Base-by-base conservation (phyloP, 208 protist genomes). In the Novymonas esmeraldas region DNA sequence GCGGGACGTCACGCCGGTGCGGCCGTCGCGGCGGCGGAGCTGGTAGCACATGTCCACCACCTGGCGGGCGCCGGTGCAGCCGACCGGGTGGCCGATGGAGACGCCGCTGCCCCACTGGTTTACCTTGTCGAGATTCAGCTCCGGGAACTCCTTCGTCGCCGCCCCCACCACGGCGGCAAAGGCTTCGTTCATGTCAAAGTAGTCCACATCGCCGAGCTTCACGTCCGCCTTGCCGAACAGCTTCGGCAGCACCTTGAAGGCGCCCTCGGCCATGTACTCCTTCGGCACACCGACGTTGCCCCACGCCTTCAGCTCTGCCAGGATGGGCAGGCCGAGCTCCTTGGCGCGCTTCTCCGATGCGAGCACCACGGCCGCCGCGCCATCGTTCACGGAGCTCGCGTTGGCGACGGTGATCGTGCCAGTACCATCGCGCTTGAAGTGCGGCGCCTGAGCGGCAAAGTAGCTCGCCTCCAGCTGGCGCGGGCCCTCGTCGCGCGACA, bases 101-200 rank as follows among this genome's bases (percentile, higher is more conserved):
- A 98, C 86, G 36, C 94, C 97, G 73, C 98, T 97, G 41, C 98
- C 98, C 70, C 89, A 88, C 41, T 98, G 80, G 71, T 99, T 99
- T 20, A 99, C 75, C 44, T 89, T 93, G 24, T 80, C 73, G 1
- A 77, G 34, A 38, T 94, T 78, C 36, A 99, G 66, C 58, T 82
- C 68, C 2, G 96, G 73, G 6, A 97, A 76, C 39, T 95, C 81
- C 63, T 95, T 88, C 18, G 70, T 78, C 39, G 95, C 95, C 18
- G 85, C 95, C 6, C 98, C 69, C 18, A 92, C 73, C n/a, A 99
- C 96, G n/a, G 90, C 93, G 16, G 93, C 82, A 82, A 99, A 99
- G 46, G 98, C 97, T 84, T 99, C 98, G 82, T 99, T 99, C 62
- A 99, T 90, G 51, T 98, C 98, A 64, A 83, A 98, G 52, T 85